These are phyloP conservation scores for Stylosanthes scabra DNA, from an alignment of 331 rosid species.

Conservation along the genomic window DNA sequence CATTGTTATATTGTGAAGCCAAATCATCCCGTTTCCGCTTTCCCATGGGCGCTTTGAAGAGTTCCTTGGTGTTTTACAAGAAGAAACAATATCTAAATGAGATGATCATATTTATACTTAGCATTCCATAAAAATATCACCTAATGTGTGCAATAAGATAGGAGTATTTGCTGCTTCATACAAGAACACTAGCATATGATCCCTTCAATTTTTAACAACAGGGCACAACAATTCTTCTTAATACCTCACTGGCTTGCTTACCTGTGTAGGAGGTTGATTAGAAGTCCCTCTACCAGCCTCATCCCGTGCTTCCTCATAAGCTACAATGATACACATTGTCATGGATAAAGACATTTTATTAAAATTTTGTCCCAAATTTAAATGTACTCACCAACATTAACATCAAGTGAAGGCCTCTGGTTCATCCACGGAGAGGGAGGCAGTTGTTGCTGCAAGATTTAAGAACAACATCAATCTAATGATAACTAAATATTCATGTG, in stretches of 20 bases:
- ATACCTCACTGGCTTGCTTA: constrained; percentile 35
- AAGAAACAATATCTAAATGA: constrained; percentile 31
- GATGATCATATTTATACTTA: neutral
- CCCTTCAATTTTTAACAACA: constrained; percentile 39
- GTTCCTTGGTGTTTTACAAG: constrained; percentile 62
- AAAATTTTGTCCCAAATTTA: constrained; percentile 8
- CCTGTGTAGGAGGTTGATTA: constrained; percentile 75
- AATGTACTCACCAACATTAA: constrained; percentile 76
- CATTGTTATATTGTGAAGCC: constrained; percentile 69
- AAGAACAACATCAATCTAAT: constrained; percentile 9
- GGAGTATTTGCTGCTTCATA: constrained; percentile 22
- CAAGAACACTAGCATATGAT: constrained; percentile 27
- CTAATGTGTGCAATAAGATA: constrained; percentile 7
- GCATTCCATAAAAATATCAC: constrained; percentile 17
- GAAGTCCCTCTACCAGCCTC: constrained; percentile 82
- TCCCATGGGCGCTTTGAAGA: constrained; percentile 63
- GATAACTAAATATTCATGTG: neutral
- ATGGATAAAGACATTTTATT: constrained; percentile 39
- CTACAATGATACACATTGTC: constrained; percentile 49
- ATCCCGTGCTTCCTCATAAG: constrained; percentile 94
- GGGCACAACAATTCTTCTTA: constrained; percentile 13
- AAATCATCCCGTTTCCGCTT: constrained; percentile 88
- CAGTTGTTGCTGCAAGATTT: constrained; percentile 58
- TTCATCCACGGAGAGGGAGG: constrained; percentile 85
- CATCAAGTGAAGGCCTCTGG: constrained; percentile 81